Evolutionary conservation across 1,284 basidiomycete species (phyloP), one percentile per base, ranked within the genome.

Genomic region (Sporisorium iseilematis-ciliati): DNA sequence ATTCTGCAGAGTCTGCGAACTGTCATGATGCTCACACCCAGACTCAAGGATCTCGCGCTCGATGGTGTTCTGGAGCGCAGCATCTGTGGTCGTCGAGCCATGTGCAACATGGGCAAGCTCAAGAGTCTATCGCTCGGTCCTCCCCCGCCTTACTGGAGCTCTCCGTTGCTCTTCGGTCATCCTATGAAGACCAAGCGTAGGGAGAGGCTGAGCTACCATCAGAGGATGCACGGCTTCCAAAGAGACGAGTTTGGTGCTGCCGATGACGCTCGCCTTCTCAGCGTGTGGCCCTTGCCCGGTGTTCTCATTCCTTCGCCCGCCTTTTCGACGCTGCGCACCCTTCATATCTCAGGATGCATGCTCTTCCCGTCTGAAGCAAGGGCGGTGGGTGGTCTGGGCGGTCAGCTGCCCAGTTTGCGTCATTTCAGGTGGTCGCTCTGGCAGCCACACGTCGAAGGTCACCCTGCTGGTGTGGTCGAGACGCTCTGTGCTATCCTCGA

Each of bases 261-360:
- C 3, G 72, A 75, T 29, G 72, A 75, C 11, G 53, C 59, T 21
- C 72, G 72, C 16, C 65, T 66, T 10, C 66, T 69, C 7, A 75
- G 67, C 46, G 42, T 75, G 3, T 75, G 67, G 67, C 73, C 73
- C 0, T 26, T 75, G 50, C 73, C 73, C 2, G 73, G 73, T 35
- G 64, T 75, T 18, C 60, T 75, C 20, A 67, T 75, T 20, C 73
- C 73, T 2, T 70, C 73, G 43, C 65, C 68, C n/a, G 61, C 60
- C 3, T 77, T 79, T 21, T 35, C 70, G 7, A 68, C 70, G 16
- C 51, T 79, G 57, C 67, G 73, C 16, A 68, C 76, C 1, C 50
- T 79, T 33, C 77, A 79, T 38, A 77, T 79, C 26, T 75, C 77
- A 29, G 77, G 77, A 11, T 77, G 74, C 64, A 79, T 79, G 77